Percentiles rank a stretch among this genome's conserved stretches.
phyloP scores from a whole-genome alignment of 148 eudicot genomes.

The Arbutus unedo region DNA sequence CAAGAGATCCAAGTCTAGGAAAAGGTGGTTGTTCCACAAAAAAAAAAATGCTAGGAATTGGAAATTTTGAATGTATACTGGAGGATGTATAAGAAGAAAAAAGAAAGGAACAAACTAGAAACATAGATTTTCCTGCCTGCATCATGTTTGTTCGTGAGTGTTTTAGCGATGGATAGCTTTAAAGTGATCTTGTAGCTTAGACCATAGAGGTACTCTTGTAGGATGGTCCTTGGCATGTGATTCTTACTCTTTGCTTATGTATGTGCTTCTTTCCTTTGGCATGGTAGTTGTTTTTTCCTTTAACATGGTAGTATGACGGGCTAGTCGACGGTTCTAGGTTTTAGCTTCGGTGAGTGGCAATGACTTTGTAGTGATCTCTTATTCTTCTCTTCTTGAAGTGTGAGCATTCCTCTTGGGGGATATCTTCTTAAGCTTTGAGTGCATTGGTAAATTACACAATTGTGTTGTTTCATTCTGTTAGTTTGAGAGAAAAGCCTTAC shows the following conservation, averaged over 20 bases:
- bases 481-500: neutral
- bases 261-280: neutral
- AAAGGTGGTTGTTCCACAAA: neutral
- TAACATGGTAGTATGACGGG: neutral
- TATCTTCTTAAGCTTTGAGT: neutral
- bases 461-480: neutral
- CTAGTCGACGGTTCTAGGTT: neutral
- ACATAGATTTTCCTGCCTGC: neutral
- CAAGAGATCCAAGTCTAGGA: neutral
- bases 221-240: neutral
- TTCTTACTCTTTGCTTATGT: neutral
- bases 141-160: neutral
- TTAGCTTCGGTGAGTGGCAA: slow-evolving; percentile 1
- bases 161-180: neutral
- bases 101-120: neutral
- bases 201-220: neutral
- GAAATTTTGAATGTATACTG: neutral
- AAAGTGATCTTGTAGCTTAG: neutral
- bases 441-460: neutral
- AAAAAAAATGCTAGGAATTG: neutral
- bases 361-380: neutral
- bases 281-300: neutral
- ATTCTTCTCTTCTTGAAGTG: slow-evolving; percentile 2
- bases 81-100: neutral
- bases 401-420: neutral